Conservation (phyloP, 768 basidiomycete species). For the Phanerodontia chrysosporium region DNA sequence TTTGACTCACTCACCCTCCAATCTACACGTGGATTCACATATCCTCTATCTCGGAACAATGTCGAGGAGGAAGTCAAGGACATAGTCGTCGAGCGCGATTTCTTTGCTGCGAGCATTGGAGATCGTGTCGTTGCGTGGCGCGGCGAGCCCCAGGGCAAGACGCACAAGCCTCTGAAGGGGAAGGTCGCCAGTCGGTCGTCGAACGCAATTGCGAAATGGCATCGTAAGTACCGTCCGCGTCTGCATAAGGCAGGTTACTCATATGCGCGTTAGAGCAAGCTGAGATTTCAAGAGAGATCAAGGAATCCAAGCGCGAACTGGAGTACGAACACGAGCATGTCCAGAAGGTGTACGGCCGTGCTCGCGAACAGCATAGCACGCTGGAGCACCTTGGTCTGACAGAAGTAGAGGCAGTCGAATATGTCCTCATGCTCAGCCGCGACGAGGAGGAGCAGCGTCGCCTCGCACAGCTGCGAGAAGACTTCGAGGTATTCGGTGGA, state of each 20-base stretch:
- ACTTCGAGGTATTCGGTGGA: slow-evolving; percentile 55
- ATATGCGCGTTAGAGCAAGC: slow-evolving; percentile 63
- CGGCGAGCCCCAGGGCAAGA: slow-evolving; percentile 43
- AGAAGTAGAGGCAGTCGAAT: slow-evolving; percentile 74
- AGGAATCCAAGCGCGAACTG: slow-evolving; percentile 51
- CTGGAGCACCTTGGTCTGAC: slow-evolving; percentile 65
- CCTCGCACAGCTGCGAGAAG: slow-evolving; percentile 18
- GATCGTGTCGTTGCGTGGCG: slow-evolving; percentile 66
- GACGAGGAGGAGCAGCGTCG: slow-evolving; percentile 54
- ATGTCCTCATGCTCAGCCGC: slow-evolving; percentile 79
- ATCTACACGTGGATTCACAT: slow-evolving; percentile 49
- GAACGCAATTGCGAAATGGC: slow-evolving; percentile 30
- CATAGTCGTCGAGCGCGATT: slow-evolving; percentile 52
- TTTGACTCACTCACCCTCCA: slow-evolving; percentile 67
- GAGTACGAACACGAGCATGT: slow-evolving; percentile 42
- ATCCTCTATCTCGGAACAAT: slow-evolving; percentile 30
- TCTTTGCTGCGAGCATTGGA: slow-evolving; percentile 57
- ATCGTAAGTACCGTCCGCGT: slow-evolving; percentile 26
- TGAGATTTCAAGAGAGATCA: slow-evolving; percentile 59
- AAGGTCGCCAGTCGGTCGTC: slow-evolving; percentile 19
- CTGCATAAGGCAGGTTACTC: neutral
- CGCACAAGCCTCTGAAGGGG: slow-evolving; percentile 22
- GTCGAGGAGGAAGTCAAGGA: slow-evolving; percentile 43
- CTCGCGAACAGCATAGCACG: slow-evolving; percentile 52
- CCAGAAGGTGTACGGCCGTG: slow-evolving; percentile 39